These are phyloP conservation scores for Jamesozyma spencerorum DNA, from an alignment of 805 yeast genomes.

Conservation along the genomic window DNA sequence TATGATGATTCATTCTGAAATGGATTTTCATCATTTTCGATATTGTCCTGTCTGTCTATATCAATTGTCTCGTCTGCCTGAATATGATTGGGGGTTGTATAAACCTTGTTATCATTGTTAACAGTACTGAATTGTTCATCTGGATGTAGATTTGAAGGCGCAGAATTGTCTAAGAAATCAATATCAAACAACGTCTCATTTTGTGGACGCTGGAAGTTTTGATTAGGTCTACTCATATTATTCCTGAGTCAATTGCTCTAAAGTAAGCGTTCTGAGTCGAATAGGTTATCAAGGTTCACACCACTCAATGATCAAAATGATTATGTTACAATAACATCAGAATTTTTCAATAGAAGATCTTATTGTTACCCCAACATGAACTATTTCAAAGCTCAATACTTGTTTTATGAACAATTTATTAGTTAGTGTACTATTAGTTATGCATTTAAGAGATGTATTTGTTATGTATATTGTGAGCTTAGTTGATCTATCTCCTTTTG, in stretches of 20 bases:
- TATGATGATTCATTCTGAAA: constrained; percentile 12
- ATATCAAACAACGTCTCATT: constrained; percentile 34
- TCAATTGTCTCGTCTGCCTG: constrained; percentile 30
- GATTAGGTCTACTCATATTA: neutral
- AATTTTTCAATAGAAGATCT: too few species aligned
- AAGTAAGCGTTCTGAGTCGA: too few species aligned
- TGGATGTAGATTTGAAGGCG: constrained; percentile 2
- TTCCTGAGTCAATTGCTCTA: too few species aligned
- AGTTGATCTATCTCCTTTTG: constrained; percentile 49
- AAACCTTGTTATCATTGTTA: constrained; percentile 6
- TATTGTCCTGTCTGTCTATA: constrained; percentile 26
- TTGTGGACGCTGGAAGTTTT: neutral
- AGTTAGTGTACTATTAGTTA: neutral
- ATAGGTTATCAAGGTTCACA: too few species aligned
- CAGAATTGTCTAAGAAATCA: constrained; percentile 27
- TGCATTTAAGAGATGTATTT: neutral
- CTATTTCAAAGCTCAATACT: too few species aligned
- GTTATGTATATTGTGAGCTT: neutral
- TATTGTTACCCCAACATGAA: too few species aligned
- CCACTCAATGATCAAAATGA: too few species aligned
- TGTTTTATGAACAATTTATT: neutral
- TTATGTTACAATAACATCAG: too few species aligned
- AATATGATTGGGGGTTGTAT: constrained; percentile 8
- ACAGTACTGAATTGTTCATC: neutral
- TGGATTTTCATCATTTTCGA: constrained; percentile 33